Evolutionary conservation across 768 basidiomycete genomes (phyloP).

Genomic region (Melanogaster broomeanus): DNA sequence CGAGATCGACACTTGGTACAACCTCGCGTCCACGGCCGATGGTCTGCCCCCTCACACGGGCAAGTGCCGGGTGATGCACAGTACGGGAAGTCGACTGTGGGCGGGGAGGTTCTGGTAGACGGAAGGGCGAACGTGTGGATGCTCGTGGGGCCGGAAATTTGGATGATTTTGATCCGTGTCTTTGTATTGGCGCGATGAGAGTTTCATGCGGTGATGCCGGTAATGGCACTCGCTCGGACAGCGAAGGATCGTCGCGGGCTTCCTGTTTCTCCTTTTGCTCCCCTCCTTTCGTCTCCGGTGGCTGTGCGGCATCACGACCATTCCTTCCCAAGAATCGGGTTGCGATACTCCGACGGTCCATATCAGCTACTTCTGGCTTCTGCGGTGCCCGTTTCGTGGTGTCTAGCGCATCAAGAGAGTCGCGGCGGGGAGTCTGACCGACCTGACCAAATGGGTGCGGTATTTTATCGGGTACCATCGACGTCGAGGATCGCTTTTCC

Average conservation of each 20-base stretch:
- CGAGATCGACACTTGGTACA: conserved; percentile 26
- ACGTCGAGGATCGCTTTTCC: background rate
- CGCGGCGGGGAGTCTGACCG: too few relatives aligned
- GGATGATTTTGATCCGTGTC: background rate
- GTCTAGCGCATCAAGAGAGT: background rate
- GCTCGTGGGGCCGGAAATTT: conserved; percentile 18
- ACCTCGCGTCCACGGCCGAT: background rate
- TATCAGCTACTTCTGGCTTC: background rate
- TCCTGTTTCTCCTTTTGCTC: background rate
- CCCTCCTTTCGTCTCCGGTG: background rate
- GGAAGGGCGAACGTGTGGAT: conserved; percentile 21
- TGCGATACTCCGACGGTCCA: background rate
- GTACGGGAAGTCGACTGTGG: background rate
- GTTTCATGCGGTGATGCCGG: background rate
- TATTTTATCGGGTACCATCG: background rate
- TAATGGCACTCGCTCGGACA: background rate
- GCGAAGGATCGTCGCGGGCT: background rate
- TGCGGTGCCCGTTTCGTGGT: background rate
- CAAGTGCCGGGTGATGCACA: conserved; percentile 9
- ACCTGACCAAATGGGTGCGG: conserved; percentile 11
- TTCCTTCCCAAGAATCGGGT: conserved; percentile 2
- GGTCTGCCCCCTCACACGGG: conserved; percentile 18
- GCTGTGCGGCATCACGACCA: background rate
- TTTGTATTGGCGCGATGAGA: background rate
- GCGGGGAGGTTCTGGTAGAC: conserved; percentile 4